Percentiles rank a stretch among this genome's conserved stretches.
Evolutionary conservation across 805 yeast genomes (phyloP).

Genomic region (Wickerhamiella brachini): DNA sequence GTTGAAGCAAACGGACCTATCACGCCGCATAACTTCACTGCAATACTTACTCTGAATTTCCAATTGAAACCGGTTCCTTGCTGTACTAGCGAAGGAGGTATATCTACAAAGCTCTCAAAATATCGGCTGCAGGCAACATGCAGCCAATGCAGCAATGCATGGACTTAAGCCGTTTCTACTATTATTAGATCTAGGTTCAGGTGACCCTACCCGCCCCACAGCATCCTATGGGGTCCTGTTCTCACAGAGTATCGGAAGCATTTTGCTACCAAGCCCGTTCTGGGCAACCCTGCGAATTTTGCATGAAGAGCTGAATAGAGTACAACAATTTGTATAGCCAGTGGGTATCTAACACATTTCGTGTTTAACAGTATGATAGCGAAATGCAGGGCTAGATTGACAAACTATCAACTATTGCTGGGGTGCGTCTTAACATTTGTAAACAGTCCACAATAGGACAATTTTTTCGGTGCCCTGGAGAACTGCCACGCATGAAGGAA

Average conservation of each 20-base stretch:
- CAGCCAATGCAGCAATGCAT: background rate
- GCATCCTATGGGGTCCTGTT: no score
- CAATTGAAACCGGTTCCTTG: no score
- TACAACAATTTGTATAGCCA: no score
- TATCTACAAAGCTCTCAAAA: background rate
- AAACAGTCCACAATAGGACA: background rate
- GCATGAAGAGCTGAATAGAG: no score
- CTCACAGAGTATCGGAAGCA: no score
- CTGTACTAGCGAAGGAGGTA: no score
- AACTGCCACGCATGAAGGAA: background rate
- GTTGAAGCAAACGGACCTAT: no score
- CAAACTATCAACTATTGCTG: background rate
- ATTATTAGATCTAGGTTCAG: background rate
- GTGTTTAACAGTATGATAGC: background rate
- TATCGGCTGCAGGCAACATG: background rate
- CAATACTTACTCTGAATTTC: no score
- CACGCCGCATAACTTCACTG: no score
- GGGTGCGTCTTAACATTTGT: background rate
- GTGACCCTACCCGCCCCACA: background rate
- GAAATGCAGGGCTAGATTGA: background rate
- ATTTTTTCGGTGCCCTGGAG: background rate
- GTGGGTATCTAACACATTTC: no score
- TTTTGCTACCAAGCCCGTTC: no score
- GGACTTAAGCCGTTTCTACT: background rate
- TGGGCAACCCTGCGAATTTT: no score